phyloP scores from a whole-genome alignment of 148 eudicot species.

The Cornus suecica region DNA sequence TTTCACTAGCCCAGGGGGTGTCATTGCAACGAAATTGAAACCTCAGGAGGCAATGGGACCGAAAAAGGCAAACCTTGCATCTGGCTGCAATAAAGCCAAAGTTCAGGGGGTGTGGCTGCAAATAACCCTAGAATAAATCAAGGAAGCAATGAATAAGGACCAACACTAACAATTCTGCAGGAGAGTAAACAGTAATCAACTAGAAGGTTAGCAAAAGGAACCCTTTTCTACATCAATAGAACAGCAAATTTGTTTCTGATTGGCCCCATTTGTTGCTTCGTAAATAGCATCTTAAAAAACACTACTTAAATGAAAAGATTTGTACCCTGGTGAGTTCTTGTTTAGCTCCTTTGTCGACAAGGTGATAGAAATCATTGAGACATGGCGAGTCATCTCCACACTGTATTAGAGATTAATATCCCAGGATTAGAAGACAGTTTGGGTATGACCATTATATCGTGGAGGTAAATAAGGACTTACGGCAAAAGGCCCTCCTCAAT shows the following conservation, averaged over 20 bases:
- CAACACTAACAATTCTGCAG: background rate
- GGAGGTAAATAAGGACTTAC: constrained; percentile 43
- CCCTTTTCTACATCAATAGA: background rate
- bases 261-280: background rate
- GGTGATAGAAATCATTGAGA: constrained; percentile 87
- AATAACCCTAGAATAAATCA: too few species aligned
- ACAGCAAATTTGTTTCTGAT: background rate
- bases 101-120: too few species aligned
- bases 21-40: too few species aligned
- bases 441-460: background rate
- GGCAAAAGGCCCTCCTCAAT: constrained; percentile 91
- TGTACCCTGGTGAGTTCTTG: constrained; percentile 83
- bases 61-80: too few species aligned
- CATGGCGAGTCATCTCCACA: constrained; percentile 90
- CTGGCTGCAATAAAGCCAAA: too few species aligned
- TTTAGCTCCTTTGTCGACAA: constrained; percentile 70
- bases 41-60: too few species aligned
- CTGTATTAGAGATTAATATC: constrained; percentile 27
- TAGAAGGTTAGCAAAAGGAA: background rate
- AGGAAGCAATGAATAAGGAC: background rate
- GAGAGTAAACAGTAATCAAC: background rate
- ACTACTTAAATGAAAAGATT: background rate
- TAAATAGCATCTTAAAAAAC: background rate
- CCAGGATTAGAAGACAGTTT: constrained; percentile 1
- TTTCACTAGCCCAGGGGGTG: too few species aligned